Percentiles rank a stretch among this genome's conserved stretches.
phyloP scores from a whole-genome alignment of 805 yeast genomes.

The Kregervanrija pseudodelftensis region DNA sequence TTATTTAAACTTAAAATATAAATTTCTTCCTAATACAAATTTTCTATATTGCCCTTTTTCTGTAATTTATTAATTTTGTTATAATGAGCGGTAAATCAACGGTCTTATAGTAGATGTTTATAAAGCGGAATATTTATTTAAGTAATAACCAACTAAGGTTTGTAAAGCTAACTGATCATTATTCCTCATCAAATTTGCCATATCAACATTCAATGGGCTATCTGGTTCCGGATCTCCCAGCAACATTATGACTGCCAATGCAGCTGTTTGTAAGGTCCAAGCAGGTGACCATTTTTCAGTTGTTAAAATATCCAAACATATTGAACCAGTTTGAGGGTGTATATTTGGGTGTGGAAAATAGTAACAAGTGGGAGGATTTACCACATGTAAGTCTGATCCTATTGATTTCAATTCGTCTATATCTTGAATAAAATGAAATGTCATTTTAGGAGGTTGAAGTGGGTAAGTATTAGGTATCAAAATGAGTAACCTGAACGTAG shows the following conservation, averaged over 20 bases:
- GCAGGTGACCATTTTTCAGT: conserved; percentile 61
- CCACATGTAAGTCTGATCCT: not conserved
- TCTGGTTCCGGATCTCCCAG: conserved; percentile 63
- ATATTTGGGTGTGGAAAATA: conserved; percentile 44
- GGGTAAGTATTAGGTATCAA: conserved; percentile 47
- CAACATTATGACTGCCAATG: conserved; percentile 51
- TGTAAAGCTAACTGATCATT: conserved; percentile 39
- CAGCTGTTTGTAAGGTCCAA: conserved; percentile 51
- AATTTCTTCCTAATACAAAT: not conserved
- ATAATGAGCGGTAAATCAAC: not conserved
- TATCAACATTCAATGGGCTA: conserved; percentile 64
- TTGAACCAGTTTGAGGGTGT: conserved; percentile 52
- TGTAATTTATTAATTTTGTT: not conserved
- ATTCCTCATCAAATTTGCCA: conserved; percentile 50
- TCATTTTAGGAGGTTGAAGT: conserved; percentile 46
- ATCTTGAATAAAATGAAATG: conserved; percentile 27
- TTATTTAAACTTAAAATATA: not conserved
- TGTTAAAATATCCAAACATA: conserved; percentile 61
- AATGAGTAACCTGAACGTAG: conserved; percentile 44
- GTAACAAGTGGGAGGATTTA: conserved; percentile 10
- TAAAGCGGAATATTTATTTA: conserved; percentile 7
- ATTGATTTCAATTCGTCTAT: conserved; percentile 6
- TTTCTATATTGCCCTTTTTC: not conserved
- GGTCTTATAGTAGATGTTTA: not conserved
- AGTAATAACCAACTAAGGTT: conserved; percentile 35